Percentiles rank a stretch among this genome's conserved stretches.
phyloP scores from a whole-genome alignment of 2,329 filamentous ascomycete genomes.

The Furcasterigmium furcatum region DNA sequence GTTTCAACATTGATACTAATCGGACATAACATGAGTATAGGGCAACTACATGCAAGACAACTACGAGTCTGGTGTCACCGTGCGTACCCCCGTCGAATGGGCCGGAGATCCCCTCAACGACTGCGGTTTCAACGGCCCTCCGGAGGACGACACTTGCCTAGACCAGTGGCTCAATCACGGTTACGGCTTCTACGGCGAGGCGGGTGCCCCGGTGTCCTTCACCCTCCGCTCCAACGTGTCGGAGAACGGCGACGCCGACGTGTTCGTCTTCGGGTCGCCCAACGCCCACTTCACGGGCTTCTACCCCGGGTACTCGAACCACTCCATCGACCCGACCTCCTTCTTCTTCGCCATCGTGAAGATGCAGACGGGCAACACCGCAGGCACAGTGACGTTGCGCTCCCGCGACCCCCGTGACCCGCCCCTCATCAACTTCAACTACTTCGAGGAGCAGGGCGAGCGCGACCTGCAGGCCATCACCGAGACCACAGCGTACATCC shows the following conservation, averaged over 20 bases:
- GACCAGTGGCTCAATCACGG: too few relatives aligned
- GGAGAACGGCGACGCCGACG: conserved; percentile 19
- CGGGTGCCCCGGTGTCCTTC: conserved; percentile 24
- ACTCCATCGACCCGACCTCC: conserved; percentile 29
- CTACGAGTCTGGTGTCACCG: conserved; percentile 35
- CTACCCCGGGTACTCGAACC: conserved; percentile 29
- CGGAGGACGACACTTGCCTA: too few relatives aligned
- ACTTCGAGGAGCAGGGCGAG: too few relatives aligned
- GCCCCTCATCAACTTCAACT: too few relatives aligned
- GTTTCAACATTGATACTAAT: too few relatives aligned
- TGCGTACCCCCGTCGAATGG: conserved; percentile 23
- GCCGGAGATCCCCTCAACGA: too few relatives aligned
- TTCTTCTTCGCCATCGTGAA: conserved; percentile 52
- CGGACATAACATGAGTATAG: too few relatives aligned
- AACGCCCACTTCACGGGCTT: conserved; percentile 35
- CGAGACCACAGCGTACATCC: too few relatives aligned
- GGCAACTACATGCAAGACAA: conserved; percentile 59
- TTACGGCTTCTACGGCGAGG: conserved; percentile 28
- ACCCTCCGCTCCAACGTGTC: conserved; percentile 34
- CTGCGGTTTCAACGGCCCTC: too few relatives aligned
- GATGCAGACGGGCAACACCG: conserved; percentile 50
- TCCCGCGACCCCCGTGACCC: conserved; percentile 59
- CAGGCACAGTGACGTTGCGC: conserved; percentile 59
- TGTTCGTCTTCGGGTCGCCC: conserved; percentile 32
- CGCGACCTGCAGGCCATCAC: too few relatives aligned